These are phyloP conservation scores for Ascomycota sp. DNA, from an alignment of 2,329 filamentous ascomycete genomes.

Conservation along the genomic window DNA sequence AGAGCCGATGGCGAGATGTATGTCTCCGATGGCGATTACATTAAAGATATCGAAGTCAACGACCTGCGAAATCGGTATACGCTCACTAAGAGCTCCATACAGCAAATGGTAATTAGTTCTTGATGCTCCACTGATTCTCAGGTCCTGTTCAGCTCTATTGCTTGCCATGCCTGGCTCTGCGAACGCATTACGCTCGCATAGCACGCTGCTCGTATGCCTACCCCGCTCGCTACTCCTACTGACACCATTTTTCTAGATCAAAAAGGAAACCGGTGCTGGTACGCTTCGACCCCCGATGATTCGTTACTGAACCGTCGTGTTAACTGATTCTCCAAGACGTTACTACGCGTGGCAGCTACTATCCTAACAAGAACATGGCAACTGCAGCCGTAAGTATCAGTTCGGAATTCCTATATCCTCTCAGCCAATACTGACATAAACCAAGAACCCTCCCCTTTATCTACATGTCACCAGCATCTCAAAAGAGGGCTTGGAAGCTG, in stretches of 20 bases:
- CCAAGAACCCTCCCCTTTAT: slow-evolving; percentile 75
- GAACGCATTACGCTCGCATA: slow-evolving; percentile 47
- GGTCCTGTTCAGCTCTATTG: slow-evolving; percentile 14
- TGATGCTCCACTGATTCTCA: slow-evolving; percentile 16
- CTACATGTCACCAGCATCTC: slow-evolving; percentile 86
- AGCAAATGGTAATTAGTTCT: slow-evolving; percentile 96
- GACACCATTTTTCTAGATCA: slow-evolving; percentile 93
- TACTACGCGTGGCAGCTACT: slow-evolving; percentile 90
- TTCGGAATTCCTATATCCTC: neutral
- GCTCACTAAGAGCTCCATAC: slow-evolving; percentile 88
- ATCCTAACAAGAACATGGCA: slow-evolving; percentile 94
- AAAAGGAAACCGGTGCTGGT: slow-evolving; percentile 99
- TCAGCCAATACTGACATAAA: slow-evolving; percentile 1
- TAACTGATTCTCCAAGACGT: slow-evolving; percentile 56
- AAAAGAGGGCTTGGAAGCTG: slow-evolving; percentile 79
- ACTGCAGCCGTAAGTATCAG: slow-evolving; percentile 56
- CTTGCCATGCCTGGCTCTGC: slow-evolving; percentile 24
- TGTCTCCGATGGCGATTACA: slow-evolving; percentile 89
- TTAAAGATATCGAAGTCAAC: slow-evolving; percentile 98
- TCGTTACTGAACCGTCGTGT: slow-evolving; percentile 21
- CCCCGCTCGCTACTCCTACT: slow-evolving; percentile 75
- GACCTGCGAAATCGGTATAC: slow-evolving; percentile 92
- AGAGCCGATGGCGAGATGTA: slow-evolving; percentile 77
- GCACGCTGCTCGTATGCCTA: slow-evolving; percentile 40
- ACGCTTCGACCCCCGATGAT: slow-evolving; percentile 35